Evolutionary conservation across 2,329 filamentous ascomycete species (phyloP).

Genomic region (Cordyceps fumosorosea): DNA sequence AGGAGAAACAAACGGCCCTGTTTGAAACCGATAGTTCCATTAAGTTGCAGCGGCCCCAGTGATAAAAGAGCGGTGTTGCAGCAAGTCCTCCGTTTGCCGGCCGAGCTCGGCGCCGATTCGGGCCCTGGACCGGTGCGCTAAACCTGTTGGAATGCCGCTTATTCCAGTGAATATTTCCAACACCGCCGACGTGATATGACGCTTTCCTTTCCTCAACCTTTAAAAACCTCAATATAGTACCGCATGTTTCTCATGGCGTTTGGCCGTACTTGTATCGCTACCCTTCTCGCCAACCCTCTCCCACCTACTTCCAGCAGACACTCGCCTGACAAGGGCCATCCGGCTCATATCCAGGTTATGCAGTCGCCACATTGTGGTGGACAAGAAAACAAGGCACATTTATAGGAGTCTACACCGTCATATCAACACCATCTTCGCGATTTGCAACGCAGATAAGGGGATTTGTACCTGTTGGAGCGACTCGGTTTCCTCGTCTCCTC

Average conservation of each 20-base stretch:
- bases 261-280: background rate
- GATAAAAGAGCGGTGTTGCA: background rate
- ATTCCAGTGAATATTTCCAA: constrained; percentile 11
- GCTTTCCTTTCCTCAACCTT: background rate
- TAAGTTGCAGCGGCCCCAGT: background rate
- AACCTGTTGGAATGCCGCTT: constrained; percentile 9
- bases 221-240: background rate
- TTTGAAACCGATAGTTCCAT: background rate
- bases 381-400: too few relatives aligned
- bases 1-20: background rate
- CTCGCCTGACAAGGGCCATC: too few relatives aligned
- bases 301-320: background rate
- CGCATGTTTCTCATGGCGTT: background rate
- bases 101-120: constrained; percentile 21
- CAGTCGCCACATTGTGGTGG: too few relatives aligned
- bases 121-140: background rate
- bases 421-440: too few relatives aligned
- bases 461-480: too few relatives aligned
- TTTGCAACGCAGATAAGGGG: too few relatives aligned
- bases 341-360: too few relatives aligned
- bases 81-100: background rate
- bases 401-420: too few relatives aligned
- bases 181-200: background rate
- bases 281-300: background rate
- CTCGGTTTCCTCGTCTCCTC: too few relatives aligned